These are phyloP conservation scores for Przewalskia tangutica DNA, from an alignment of 257 asterid genomes.

Conservation along the genomic window DNA sequence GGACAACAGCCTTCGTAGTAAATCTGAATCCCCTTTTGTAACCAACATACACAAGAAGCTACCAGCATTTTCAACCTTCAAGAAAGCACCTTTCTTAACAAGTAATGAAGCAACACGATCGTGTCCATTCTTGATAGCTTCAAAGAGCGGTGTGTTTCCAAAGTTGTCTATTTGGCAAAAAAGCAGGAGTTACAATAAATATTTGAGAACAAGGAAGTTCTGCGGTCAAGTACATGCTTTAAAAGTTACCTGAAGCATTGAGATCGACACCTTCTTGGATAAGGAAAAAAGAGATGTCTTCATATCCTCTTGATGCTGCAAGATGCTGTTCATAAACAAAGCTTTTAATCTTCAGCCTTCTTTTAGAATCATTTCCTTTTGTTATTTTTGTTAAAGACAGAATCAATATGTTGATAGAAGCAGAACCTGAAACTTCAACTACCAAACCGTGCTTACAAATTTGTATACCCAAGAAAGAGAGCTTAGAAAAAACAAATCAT, in stretches of 20 bases:
- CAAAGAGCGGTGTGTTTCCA: conserved; percentile 73
- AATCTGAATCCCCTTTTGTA: conserved; percentile 70
- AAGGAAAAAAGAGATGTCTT: conserved; percentile 62
- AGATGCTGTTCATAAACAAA: conserved; percentile 52
- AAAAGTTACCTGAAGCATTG: conserved; percentile 46
- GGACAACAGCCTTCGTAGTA: conserved; percentile 51
- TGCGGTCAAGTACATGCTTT: neutral
- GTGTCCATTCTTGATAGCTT: conserved; percentile 78
- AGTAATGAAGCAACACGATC: conserved; percentile 66
- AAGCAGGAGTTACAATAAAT: neutral
- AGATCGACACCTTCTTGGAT: conserved; percentile 58
- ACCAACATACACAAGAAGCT: conserved; percentile 60
- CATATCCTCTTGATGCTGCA: conserved; percentile 84
- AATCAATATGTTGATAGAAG: neutral
- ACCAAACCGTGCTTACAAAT: neutral
- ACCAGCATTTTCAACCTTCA: conserved; percentile 58
- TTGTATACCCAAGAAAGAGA: neutral
- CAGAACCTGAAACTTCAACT: neutral
- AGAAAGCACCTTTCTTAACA: conserved; percentile 54
- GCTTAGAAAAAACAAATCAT: neutral
- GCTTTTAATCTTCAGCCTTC: neutral
- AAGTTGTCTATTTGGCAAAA: conserved; percentile 43
- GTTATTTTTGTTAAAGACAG: neutral
- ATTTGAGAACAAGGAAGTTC: neutral
- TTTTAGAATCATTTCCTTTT: neutral